Base-by-base conservation (phyloP, 2,329 filamentous ascomycete species). In the Penicillium hordei region DNA sequence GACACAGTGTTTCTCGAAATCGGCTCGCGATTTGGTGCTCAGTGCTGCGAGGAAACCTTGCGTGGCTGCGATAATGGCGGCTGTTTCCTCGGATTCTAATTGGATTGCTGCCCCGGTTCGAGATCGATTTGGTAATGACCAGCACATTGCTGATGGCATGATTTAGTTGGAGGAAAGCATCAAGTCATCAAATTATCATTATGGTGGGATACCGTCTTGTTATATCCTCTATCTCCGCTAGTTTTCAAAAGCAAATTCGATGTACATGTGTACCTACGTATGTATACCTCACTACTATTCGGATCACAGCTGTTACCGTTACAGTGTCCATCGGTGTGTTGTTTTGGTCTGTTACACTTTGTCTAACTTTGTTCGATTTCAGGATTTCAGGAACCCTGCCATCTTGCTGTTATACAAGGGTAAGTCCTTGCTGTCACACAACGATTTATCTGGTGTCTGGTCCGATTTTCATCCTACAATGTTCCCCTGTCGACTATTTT, bases 1-100 rank as follows among this genome's bases (percentile, higher is more conserved):
- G 12, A 74, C 62, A 50, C 71, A 74, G 60, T 72, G 66, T 48
- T 70, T 72, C 38, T 73, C 72, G 43, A 74, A 72, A 10, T 71
- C 70, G 15, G 53, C 54, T 17, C 69, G 56, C 15, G 66, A 72
- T 40, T 73, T 74, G 5, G 64, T 62, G n/a, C 58, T 67, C 19
- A 73, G 52, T 15, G 72, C 70, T 5, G 66, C 34, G 15, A 74
- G 62, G 50, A 74, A 74, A 9, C 70, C 68, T 9, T 68, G 64
- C 15, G 63, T 64, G 21, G 67, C 65, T 8, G 68, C 50, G 49
- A 74, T 63, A 31, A 74, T 72, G 21, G 66, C 56, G 40, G 65
- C 55, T 46, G 55, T 51, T 29, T 70, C 67, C 25, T 57, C 29
- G 17, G 56, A 55, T 31, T 58, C 44, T 19, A 48, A 38, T 29